Conservation (phyloP, 805 yeast species). For the Ogataea philodendri region DNA sequence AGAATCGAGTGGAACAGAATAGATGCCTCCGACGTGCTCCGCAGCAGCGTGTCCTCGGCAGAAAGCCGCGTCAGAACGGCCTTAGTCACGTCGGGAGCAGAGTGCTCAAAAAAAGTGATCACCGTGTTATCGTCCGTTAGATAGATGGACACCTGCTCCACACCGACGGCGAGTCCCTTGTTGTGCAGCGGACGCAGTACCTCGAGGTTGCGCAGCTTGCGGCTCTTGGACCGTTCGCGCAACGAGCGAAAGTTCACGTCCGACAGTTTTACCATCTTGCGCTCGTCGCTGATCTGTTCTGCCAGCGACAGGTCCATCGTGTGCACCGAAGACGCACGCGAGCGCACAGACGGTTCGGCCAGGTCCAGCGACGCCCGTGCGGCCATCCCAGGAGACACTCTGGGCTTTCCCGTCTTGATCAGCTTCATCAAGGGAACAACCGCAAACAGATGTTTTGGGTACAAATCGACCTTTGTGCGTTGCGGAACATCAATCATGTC, state of each 20-base stretch:
- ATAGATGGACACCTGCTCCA: constrained; percentile 56
- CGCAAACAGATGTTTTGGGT: constrained; percentile 49
- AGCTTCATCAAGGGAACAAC: constrained; percentile 53
- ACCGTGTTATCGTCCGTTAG: constrained; percentile 45
- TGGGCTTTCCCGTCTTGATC: constrained; percentile 29
- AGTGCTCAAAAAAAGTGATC: constrained; percentile 55
- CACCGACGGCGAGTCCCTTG: constrained; percentile 44
- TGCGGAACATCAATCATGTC: constrained; percentile 65
- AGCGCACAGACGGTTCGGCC: constrained; percentile 7
- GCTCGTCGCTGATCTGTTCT: constrained; percentile 23
- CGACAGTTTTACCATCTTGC: constrained; percentile 35
- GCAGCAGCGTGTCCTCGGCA: constrained; percentile 44
- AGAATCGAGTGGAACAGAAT: constrained; percentile 52
- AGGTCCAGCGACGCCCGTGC: constrained; percentile 1
- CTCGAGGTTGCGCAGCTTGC: constrained; percentile 35
- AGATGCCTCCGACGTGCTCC: constrained; percentile 52
- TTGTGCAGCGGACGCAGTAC: constrained; percentile 44
- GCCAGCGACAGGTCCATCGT: constrained; percentile 16
- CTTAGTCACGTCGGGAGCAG: constrained; percentile 50
- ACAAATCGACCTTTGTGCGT: constrained; percentile 56
- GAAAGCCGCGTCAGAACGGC: constrained; percentile 50
- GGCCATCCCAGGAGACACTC: background rate
- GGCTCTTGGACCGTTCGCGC: constrained; percentile 12
- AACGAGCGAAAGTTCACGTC: constrained; percentile 30
- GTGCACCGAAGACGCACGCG: constrained; percentile 8